Conservation (phyloP, 2,329 filamentous ascomycete species). For the Aspergillus udagawae region DNA sequence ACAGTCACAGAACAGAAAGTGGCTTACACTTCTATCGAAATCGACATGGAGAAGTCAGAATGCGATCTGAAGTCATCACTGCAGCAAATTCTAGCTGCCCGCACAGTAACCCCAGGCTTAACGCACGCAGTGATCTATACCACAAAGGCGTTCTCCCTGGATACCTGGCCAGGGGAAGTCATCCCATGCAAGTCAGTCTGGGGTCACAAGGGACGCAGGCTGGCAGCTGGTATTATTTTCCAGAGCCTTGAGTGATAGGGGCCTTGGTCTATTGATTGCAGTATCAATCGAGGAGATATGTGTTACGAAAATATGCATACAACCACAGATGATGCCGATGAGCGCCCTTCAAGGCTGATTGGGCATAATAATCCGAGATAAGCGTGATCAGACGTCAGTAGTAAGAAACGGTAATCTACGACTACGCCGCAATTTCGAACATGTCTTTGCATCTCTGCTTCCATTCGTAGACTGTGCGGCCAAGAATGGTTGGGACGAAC, state of each 20-base stretch:
- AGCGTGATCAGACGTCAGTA: background rate
- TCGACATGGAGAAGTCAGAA: constrained; percentile 16
- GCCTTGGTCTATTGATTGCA: background rate
- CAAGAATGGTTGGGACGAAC: background rate
- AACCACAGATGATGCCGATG: background rate
- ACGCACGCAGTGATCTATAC: constrained; percentile 36
- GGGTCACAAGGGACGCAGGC: constrained; percentile 29
- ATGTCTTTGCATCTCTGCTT: background rate
- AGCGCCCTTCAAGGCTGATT: background rate
- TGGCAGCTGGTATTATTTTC: constrained; percentile 36
- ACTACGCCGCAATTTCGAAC: background rate
- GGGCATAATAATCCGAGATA: background rate
- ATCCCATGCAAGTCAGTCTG: constrained; percentile 42
- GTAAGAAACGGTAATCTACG: background rate
- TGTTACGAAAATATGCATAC: background rate
- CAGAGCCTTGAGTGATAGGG: constrained; percentile 13
- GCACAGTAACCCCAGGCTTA: constrained; percentile 5
- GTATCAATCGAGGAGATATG: background rate
- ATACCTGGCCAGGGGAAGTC: constrained; percentile 31
- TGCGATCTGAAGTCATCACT: constrained; percentile 21
- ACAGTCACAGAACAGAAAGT: constrained; percentile 21
- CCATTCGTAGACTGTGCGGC: background rate
- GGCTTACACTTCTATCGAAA: constrained; percentile 29
- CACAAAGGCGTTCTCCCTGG: constrained; percentile 19
- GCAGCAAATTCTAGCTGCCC: constrained; percentile 18